phyloP scores from a whole-genome alignment of 1,284 basidiomycete species.

The Chalciporus sp. region DNA sequence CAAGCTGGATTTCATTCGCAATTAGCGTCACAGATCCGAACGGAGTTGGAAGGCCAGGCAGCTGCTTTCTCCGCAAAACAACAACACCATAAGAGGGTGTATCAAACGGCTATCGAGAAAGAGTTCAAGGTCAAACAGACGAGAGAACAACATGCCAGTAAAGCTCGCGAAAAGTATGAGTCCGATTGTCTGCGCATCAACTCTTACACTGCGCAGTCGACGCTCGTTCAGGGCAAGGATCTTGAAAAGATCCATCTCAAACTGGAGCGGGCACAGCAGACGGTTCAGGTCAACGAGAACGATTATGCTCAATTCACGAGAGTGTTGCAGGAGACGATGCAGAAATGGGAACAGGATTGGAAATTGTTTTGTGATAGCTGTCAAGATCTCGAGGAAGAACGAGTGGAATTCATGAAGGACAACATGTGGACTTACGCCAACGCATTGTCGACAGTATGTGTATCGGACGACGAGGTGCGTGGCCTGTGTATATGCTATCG shows the following conservation, averaged over 20 bases:
- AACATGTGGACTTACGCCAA: slow-evolving; percentile 97
- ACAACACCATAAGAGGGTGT: slow-evolving; percentile 73
- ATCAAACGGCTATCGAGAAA: slow-evolving; percentile 82
- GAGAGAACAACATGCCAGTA: slow-evolving; percentile 82
- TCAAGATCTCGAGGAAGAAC: slow-evolving; percentile 95
- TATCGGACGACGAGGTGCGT: slow-evolving; percentile 92
- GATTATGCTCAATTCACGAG: slow-evolving; percentile 90
- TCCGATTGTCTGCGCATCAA: slow-evolving; percentile 94
- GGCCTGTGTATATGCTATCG: not conserved
- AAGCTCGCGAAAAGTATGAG: slow-evolving; percentile 94
- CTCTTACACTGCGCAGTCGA: slow-evolving; percentile 91
- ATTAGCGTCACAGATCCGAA: slow-evolving; percentile 75
- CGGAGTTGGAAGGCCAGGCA: slow-evolving; percentile 75
- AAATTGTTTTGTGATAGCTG: slow-evolving; percentile 91
- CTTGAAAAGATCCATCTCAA: slow-evolving; percentile 89
- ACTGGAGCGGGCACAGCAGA: slow-evolving; percentile 88
- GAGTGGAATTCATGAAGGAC: slow-evolving; percentile 92
- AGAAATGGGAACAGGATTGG: slow-evolving; percentile 95
- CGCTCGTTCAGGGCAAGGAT: slow-evolving; percentile 92
- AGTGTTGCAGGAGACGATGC: slow-evolving; percentile 78
- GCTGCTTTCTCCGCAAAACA: slow-evolving; percentile 68
- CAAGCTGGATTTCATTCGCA: slow-evolving; percentile 73
- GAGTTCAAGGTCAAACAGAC: slow-evolving; percentile 84
- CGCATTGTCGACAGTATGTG: slow-evolving; percentile 92
- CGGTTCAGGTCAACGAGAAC: slow-evolving; percentile 86